Evolutionary conservation across 805 yeast species (phyloP).

Genomic region (Candida fluviatilis): DNA sequence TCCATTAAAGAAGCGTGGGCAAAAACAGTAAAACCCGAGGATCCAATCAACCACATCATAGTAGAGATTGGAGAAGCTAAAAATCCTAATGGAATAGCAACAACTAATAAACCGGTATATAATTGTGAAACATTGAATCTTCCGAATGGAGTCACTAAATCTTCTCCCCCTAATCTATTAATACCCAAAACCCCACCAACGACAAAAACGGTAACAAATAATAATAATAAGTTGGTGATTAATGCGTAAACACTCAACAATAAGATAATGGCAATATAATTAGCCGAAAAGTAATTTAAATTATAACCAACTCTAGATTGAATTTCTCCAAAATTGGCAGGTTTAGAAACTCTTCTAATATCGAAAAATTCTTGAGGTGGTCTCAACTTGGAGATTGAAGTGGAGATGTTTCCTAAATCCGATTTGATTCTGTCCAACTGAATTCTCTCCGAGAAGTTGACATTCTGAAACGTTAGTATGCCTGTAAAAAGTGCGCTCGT

Average conservation of each 20-base stretch:
- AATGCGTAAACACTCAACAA: slow-evolving; percentile 78
- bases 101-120: slow-evolving; percentile 74
- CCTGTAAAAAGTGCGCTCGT: too few relatives aligned
- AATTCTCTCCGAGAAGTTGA: slow-evolving; percentile 33
- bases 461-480: slow-evolving; percentile 5
- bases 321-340: slow-evolving; percentile 81
- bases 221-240: slow-evolving; percentile 75
- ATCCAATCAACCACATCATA: slow-evolving; percentile 86
- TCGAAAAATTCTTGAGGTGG: slow-evolving; percentile 95
- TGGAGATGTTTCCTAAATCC: slow-evolving; percentile 53
- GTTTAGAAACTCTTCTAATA: slow-evolving; percentile 82
- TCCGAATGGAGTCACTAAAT: slow-evolving; percentile 71
- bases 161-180: slow-evolving; percentile 74
- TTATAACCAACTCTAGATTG: slow-evolving; percentile 88
- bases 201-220: slow-evolving; percentile 75
- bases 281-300: slow-evolving; percentile 80
- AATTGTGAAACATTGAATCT: slow-evolving; percentile 72
- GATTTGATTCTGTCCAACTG: slow-evolving; percentile 40
- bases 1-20: slow-evolving; percentile 90
- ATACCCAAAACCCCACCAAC: slow-evolving; percentile 76
- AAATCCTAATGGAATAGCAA: slow-evolving; percentile 78
- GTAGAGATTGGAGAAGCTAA: slow-evolving; percentile 88
- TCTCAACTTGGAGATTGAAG: slow-evolving; percentile 65
- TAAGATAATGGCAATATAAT: slow-evolving; percentile 72
- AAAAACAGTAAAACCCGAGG: slow-evolving; percentile 71